Evolutionary conservation across 345 rosid genomes (phyloP).

Genomic region (Lenwebbia sp.): DNA sequence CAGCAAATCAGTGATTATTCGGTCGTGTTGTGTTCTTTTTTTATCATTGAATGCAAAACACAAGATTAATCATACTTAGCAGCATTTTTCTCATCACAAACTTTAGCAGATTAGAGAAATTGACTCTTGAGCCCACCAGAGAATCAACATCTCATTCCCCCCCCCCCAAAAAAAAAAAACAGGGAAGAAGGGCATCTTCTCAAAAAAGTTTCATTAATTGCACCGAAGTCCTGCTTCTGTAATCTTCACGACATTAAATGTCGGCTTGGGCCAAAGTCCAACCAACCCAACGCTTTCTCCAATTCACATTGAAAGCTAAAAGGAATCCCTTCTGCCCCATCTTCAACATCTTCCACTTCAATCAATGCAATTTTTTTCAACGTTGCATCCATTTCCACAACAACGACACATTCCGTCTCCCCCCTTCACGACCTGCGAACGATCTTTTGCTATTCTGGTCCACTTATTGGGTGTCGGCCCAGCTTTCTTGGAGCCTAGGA

Average conservation of each 20-base stretch:
- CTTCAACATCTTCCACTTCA: background rate
- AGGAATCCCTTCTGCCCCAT: background rate
- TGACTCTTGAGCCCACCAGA: background rate
- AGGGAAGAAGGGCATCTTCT: background rate
- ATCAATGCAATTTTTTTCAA: background rate
- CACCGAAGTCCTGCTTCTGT: background rate
- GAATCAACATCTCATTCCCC: background rate
- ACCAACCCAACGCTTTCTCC: background rate
- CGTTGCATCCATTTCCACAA: background rate
- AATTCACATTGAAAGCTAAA: background rate
- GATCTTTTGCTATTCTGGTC: background rate
- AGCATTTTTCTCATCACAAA: background rate
- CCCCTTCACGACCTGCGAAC: background rate
- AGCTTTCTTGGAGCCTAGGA: background rate
- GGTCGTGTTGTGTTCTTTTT: too few species aligned
- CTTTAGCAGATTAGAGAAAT: background rate
- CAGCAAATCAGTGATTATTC: too few species aligned
- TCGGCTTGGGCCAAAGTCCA: background rate
- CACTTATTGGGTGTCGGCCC: background rate
- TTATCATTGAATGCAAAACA: too few species aligned
- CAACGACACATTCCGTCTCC: background rate
- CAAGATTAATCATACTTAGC: too few species aligned
- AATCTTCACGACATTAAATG: background rate
- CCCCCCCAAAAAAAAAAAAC: background rate
- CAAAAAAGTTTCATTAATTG: background rate